Evolutionary conservation across 345 rosid genomes (phyloP), one percentile per base, ranked within the genome.

Genomic region (Luvunga scandens): DNA sequence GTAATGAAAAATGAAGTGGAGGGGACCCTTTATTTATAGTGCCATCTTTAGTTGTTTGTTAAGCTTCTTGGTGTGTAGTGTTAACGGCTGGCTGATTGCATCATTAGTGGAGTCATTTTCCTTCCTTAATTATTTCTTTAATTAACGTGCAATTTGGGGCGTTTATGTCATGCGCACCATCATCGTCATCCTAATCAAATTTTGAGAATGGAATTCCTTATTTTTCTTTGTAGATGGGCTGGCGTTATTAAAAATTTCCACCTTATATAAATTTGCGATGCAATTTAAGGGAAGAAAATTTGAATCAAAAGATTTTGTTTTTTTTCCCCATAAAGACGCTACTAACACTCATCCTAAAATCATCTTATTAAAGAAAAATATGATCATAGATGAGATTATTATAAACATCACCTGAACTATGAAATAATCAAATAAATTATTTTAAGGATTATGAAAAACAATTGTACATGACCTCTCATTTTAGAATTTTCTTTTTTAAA

Each of bases 21-120:
- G 74, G 31, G 75, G 84, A 60, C 31, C 69, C 77, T 71, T 71
- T 74, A 73, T 82, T 84, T 88, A 81, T 86, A 85, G 68, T 48
- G 72, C 42, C 73, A 18, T 53, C 18, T 3, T 53, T 31, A 55
- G 59, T 53, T 75, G 16, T 3, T 45, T 36, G n/a, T 70, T 31
- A 39, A 55, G 19, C 10, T 66, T 60, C 68, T 69, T 31, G n/a
- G 50, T 82, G 61, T 66, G 76, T 45, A 72, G 45, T 19, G 45
- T 66, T 71, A 39, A 62, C 33, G 60, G 68, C 34, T 31, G 38
- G 66, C 28, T 75, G 69, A 72, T 78, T 50, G 63, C 76, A 68
- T 72, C 33, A 79, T 79, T 76, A 76, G 69, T 71, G 50, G 13
- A 19, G 33, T 73, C 50, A 22, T 77, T 39, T 38, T 36, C 19